Evolutionary conservation across 2,329 filamentous ascomycete genomes (phyloP).

Genomic region (Colletotrichum camelliae): DNA sequence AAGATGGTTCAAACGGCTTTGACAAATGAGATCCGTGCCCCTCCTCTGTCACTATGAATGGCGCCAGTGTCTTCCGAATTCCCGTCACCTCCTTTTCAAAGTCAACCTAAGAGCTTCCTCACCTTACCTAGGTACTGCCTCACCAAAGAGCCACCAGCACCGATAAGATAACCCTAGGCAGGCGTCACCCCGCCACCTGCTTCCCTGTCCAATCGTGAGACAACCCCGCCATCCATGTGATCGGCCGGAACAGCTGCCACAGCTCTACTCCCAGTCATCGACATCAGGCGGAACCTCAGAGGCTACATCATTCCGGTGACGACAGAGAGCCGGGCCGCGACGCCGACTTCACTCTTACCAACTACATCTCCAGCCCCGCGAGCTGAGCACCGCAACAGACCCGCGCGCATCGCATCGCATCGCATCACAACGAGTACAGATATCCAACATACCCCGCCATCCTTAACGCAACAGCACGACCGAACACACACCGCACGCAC

Average conservation of each 20-base stretch:
- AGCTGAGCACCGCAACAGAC: neutral
- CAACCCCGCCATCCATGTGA: conserved; percentile 27
- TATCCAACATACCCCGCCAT: neutral
- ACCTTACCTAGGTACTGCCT: neutral
- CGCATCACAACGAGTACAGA: neutral
- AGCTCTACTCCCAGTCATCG: conserved; percentile 16
- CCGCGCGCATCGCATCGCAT: neutral
- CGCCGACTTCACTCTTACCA: neutral
- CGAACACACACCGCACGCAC: neutral
- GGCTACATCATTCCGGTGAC: conserved; percentile 11
- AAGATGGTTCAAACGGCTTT: neutral
- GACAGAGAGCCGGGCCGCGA: neutral
- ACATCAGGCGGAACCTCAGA: conserved; percentile 19
- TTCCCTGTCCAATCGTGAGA: conserved; percentile 23
- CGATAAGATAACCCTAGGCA: conserved; percentile 23
- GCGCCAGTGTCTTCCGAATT: neutral
- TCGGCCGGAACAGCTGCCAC: conserved; percentile 22
- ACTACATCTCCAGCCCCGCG: neutral
- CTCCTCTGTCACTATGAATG: neutral
- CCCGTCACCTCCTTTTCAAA: neutral
- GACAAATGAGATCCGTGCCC: neutral
- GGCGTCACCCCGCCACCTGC: conserved; percentile 15
- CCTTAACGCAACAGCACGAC: neutral
- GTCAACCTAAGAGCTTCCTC: neutral
- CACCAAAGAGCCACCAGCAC: neutral